A percentile compares a stretch with the other conserved stretches of the same genome.
Conservation (phyloP, 768 basidiomycete genomes). For the Suillus fuscotomentosus region DNA sequence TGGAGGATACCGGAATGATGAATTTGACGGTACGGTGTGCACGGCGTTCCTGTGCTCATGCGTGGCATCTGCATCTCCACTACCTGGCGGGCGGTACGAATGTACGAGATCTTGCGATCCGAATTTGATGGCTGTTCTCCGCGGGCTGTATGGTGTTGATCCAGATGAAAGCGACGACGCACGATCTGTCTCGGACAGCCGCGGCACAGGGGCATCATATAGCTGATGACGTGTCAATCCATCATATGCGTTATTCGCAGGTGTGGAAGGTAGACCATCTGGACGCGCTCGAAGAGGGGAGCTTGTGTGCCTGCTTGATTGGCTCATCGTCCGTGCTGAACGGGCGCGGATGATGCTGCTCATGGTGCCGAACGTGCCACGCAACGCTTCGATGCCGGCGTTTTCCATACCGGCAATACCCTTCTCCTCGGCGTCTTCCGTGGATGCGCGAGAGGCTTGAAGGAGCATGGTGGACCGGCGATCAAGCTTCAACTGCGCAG, state of each 20-base stretch:
- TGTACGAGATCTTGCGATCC: slow-evolving; percentile 72
- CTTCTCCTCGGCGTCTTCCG: slow-evolving; percentile 63
- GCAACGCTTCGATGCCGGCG: slow-evolving; percentile 88
- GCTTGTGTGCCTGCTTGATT: slow-evolving; percentile 37
- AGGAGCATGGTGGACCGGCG: slow-evolving; percentile 87
- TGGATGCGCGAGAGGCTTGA: slow-evolving; percentile 74
- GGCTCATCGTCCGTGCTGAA: slow-evolving; percentile 51
- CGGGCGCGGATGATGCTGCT: slow-evolving; percentile 85
- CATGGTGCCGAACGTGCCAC: slow-evolving; percentile 88
- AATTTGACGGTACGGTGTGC: background rate
- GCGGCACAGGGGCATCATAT: slow-evolving; percentile 84
- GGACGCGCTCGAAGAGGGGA: slow-evolving; percentile 16
- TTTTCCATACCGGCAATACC: slow-evolving; percentile 66
- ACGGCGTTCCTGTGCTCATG: slow-evolving; percentile 49
- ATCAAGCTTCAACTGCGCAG: slow-evolving; percentile 79
- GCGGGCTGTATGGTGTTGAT: slow-evolving; percentile 29
- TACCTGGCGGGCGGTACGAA: slow-evolving; percentile 63
- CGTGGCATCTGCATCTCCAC: slow-evolving; percentile 40
- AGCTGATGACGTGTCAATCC: slow-evolving; percentile 79
- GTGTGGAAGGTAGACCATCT: slow-evolving; percentile 21
- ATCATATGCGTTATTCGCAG: slow-evolving; percentile 28
- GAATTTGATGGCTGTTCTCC: slow-evolving; percentile 71
- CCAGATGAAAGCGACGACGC: slow-evolving; percentile 28
- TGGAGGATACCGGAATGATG: slow-evolving; percentile 26
- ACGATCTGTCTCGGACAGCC: slow-evolving; percentile 39